These are phyloP conservation scores for Candida sithepensis DNA, from an alignment of 805 yeast genomes.

Conservation along the genomic window DNA sequence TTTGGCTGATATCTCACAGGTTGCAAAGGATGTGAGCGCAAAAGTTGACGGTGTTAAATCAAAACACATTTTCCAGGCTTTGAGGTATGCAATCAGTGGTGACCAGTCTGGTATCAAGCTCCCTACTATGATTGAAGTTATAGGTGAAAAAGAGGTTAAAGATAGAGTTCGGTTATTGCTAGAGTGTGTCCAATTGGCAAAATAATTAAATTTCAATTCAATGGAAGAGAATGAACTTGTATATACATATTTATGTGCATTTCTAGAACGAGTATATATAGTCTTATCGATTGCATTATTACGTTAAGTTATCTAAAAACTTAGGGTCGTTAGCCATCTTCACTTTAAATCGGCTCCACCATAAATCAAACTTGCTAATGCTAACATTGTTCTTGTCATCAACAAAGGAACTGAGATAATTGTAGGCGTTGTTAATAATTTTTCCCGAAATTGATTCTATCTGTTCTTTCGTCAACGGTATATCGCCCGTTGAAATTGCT, in stretches of 20 bases:
- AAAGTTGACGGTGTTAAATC: neutral
- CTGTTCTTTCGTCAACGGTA: constrained; percentile 22
- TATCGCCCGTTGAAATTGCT: constrained; percentile 20
- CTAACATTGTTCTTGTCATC: constrained; percentile 79
- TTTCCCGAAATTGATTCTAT: constrained; percentile 71
- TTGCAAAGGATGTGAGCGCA: neutral
- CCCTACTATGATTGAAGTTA: constrained; percentile 49
- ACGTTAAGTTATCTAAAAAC: constrained; percentile 55
- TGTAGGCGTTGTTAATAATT: constrained; percentile 89
- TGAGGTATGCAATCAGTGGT: constrained; percentile 70
- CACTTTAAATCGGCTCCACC: constrained; percentile 91
- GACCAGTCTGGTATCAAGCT: constrained; percentile 67
- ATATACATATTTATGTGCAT: neutral
- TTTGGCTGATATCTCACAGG: constrained; percentile 6
- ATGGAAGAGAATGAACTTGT: neutral
- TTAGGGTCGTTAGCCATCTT: constrained; percentile 78
- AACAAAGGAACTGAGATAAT: constrained; percentile 82
- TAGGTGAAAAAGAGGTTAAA: constrained; percentile 43
- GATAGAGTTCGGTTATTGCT: constrained; percentile 17
- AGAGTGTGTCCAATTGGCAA: neutral
- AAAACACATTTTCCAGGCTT: constrained; percentile 48
- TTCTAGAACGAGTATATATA: neutral
- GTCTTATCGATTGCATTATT: constrained; percentile 1
- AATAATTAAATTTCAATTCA: neutral
- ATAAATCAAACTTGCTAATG: constrained; percentile 80